Evolutionary conservation across 495 filamentous ascomycete species (phyloP).

Genomic region (Talaromyces adpressus): DNA sequence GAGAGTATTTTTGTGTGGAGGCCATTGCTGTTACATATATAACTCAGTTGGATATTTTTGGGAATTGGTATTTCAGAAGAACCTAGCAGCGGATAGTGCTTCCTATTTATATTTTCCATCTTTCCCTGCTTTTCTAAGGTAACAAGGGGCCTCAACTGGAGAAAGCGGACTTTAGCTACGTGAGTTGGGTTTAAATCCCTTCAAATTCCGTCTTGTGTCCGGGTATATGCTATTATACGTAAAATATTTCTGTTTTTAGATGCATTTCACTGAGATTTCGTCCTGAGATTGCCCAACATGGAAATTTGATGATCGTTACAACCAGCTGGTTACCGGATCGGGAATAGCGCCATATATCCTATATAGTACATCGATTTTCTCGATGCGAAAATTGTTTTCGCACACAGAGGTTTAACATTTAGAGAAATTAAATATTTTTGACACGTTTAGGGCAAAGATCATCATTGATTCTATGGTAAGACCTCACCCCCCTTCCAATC

Average conservation of each 20-base stretch:
- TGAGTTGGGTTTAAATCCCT: neutral
- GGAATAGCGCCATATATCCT: neutral
- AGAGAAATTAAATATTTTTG: neutral
- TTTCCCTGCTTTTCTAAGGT: neutral
- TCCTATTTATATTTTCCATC: neutral
- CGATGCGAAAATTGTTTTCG: neutral
- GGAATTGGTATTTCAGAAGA: neutral
- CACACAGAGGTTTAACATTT: neutral
- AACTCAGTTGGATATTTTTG: neutral
- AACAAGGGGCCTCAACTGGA: neutral
- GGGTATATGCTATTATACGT: neutral
- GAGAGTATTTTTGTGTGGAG: neutral
- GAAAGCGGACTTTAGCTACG: neutral
- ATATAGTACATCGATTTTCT: neutral
- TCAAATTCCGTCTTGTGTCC: neutral
- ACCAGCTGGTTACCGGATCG: neutral
- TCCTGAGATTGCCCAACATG: neutral
- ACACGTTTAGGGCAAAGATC: neutral
- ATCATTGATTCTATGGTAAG: conserved; percentile 36
- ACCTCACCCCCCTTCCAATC: conserved; percentile 73
- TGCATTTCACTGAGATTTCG: neutral
- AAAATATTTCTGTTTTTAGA: neutral
- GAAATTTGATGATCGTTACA: neutral
- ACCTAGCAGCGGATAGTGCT: neutral
- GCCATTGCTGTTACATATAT: no score